Evolutionary conservation across 345 rosid species (phyloP).

Genomic region (Eucalyptus pauciflora): DNA sequence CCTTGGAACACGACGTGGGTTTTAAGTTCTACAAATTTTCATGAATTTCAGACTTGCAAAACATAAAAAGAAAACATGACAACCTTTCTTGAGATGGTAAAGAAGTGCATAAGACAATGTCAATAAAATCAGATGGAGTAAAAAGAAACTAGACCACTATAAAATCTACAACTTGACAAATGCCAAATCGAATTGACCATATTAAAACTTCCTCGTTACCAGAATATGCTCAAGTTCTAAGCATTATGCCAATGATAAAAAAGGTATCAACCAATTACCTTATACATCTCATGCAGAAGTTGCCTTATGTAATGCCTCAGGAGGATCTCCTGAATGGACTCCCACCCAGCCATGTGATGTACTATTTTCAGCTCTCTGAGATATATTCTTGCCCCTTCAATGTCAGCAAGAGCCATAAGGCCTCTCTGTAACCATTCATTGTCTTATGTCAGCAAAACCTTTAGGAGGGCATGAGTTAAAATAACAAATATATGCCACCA

Average conservation of each 20-base stretch:
- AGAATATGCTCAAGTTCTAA: not conserved
- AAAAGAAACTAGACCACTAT: not conserved
- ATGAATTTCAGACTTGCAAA: not conserved
- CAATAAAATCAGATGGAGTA: not conserved
- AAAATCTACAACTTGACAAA: not conserved
- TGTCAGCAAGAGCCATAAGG: slow-evolving; percentile 93
- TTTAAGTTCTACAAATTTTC: not conserved
- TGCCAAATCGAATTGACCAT: not conserved
- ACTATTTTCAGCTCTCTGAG: slow-evolving; percentile 67
- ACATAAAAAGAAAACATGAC: not conserved
- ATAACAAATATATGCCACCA: not conserved
- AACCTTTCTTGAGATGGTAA: not conserved
- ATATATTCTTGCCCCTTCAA: slow-evolving; percentile 87
- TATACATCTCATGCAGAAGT: slow-evolving; percentile 92
- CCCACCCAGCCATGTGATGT: slow-evolving; percentile 93
- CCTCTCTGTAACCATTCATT: slow-evolving; percentile 48
- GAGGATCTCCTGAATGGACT: slow-evolving; percentile 84
- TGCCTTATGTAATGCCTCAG: slow-evolving; percentile 76
- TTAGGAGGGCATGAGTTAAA: not conserved
- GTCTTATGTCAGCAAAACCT: not conserved
- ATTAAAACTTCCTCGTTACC: not conserved
- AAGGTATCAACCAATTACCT: slow-evolving; percentile 24
- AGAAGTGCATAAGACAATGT: not conserved
- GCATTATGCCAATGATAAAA: not conserved
- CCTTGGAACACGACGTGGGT: not conserved